Evolutionary conservation across 352 stramenopile genomes (phyloP).

Genomic region (Phytophthora constricta): DNA sequence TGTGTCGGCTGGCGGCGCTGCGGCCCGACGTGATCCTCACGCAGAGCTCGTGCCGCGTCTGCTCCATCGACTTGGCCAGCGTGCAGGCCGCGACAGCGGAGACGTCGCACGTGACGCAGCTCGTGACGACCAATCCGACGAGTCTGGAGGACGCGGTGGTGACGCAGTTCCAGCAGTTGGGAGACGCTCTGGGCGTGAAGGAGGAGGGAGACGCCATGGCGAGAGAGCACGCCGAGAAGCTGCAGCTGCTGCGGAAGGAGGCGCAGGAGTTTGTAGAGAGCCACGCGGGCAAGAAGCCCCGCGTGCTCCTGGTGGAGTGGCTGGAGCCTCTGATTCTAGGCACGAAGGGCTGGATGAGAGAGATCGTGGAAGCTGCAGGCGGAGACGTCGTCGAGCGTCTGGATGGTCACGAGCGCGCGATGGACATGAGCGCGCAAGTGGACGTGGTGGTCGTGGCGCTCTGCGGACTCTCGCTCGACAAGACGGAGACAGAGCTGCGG

Average conservation of each 20-base stretch:
- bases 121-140: slow-evolving; percentile 59
- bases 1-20: slow-evolving; percentile 41
- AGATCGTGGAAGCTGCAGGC: slow-evolving; percentile 64
- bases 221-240: slow-evolving; percentile 28
- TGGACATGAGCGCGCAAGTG: slow-evolving; percentile 11
- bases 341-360: slow-evolving; percentile 68
- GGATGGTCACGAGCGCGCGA: slow-evolving; percentile 1
- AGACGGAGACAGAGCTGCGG: slow-evolving; percentile 50
- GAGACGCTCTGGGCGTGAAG: slow-evolving; percentile 49
- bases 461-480: slow-evolving; percentile 57
- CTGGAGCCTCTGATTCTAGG: slow-evolving; percentile 74
- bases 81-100: slow-evolving; percentile 35
- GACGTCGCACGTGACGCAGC: slow-evolving; percentile 28
- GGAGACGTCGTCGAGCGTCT: slow-evolving; percentile 43
- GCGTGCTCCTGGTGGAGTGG: slow-evolving; percentile 75
- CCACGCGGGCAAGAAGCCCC: slow-evolving; percentile 14
- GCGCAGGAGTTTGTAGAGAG: slow-evolving; percentile 24
- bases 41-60: slow-evolving; percentile 76
- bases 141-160: slow-evolving; percentile 53
- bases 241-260: slow-evolving; percentile 36
- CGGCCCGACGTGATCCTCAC: slow-evolving; percentile 74
- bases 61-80: slow-evolving; percentile 70
- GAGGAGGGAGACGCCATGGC: slow-evolving; percentile 49
- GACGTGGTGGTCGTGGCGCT: slow-evolving; percentile 69
- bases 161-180: slow-evolving; percentile 58